phyloP scores from a whole-genome alignment of 2,329 filamentous ascomycete species.

The Cytospora mali region DNA sequence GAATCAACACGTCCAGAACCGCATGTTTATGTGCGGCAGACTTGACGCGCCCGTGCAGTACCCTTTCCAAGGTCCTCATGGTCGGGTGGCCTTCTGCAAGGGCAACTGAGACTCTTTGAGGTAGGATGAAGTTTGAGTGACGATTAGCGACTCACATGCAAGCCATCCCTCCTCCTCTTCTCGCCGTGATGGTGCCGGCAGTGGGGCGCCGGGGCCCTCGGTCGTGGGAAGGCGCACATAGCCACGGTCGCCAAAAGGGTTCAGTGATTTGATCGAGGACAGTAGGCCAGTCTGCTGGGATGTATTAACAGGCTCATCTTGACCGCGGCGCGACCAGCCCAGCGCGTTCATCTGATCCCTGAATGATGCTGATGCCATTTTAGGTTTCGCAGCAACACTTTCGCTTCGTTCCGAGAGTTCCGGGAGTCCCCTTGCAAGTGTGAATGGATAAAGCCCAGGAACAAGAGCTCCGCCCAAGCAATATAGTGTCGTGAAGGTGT shows the following conservation, averaged over 20 bases:
- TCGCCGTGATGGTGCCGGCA: conserved; percentile 80
- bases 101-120: conserved; percentile 38
- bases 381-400: not conserved
- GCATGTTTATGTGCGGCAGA: conserved; percentile 43
- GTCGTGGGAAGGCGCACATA: conserved; percentile 89
- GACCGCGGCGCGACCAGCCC: conserved; percentile 87
- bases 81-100: conserved; percentile 43
- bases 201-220: conserved; percentile 78
- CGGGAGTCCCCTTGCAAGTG: conserved; percentile 2
- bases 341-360: conserved; percentile 92
- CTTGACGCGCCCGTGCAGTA: conserved; percentile 46
- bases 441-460: conserved; percentile 9
- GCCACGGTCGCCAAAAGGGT: conserved; percentile 83
- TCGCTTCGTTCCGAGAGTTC: conserved; percentile 13
- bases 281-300: conserved; percentile 72
- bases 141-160: conserved; percentile 71
- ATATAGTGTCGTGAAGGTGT: conserved; percentile 29
- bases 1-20: conserved; percentile 30
- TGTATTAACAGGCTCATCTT: conserved; percentile 75
- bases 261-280: conserved; percentile 79
- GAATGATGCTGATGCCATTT: conserved; percentile 87
- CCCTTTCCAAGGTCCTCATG: conserved; percentile 39
- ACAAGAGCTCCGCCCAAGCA: conserved; percentile 21
- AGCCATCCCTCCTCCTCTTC: conserved; percentile 97
- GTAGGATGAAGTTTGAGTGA: conserved; percentile 31